phyloP scores from a whole-genome alignment of 108 stramenopile species.

The Fragilariopsis cylindrus region DNA sequence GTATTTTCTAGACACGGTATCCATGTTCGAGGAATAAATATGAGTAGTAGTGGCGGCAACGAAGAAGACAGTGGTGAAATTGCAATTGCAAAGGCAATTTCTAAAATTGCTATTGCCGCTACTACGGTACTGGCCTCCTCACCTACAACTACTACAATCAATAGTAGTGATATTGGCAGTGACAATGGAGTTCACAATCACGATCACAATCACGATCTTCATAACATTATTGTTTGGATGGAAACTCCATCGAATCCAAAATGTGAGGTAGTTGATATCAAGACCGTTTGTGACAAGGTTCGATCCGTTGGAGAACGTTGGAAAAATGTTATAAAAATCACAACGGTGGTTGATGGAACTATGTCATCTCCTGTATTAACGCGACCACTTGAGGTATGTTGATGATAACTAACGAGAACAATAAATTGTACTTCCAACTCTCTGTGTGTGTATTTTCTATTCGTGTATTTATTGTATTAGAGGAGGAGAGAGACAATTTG shows the following conservation, averaged over 20 bases:
- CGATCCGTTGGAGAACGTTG: not conserved
- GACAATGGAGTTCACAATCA: not conserved
- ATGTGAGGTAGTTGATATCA: constrained; percentile 77
- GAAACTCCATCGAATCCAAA: constrained; percentile 91
- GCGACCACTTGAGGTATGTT: constrained; percentile 57
- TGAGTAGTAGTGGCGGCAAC: constrained; percentile 23
- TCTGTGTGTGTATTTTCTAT: too few species aligned
- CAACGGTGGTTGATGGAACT: constrained; percentile 86
- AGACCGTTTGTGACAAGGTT: constrained; percentile 44
- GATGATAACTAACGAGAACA: too few species aligned
- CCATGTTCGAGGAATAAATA: constrained; percentile 43
- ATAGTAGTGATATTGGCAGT: not conserved
- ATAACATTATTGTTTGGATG: constrained; percentile 83
- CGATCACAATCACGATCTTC: not conserved
- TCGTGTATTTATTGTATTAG: too few species aligned
- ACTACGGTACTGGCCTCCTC: not conserved
- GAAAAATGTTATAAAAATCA: constrained; percentile 11
- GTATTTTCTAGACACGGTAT: constrained; percentile 58
- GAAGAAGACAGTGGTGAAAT: constrained; percentile 18
- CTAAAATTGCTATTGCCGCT: not conserved
- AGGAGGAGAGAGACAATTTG: too few species aligned
- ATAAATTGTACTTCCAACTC: too few species aligned
- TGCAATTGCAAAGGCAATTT: constrained; percentile 16
- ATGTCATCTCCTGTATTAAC: constrained; percentile 84
- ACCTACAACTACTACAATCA: too few species aligned